Base-by-base conservation (phyloP, 169 alveolate genomes). In the Plasmodium gallinaceum region DNA sequence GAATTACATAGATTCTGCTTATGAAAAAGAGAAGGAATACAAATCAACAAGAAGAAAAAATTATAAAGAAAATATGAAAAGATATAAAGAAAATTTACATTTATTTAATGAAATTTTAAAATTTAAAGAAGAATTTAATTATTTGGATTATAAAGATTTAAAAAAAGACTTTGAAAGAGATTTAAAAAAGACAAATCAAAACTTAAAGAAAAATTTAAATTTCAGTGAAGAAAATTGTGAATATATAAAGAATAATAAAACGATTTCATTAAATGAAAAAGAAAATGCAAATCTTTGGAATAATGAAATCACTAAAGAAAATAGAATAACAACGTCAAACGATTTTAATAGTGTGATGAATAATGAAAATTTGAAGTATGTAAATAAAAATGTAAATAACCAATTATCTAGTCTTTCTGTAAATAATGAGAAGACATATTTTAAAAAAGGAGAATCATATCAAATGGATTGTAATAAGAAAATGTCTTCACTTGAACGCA, bases 101-200 rank as follows among this genome's bases (percentile, higher is more conserved):
- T 65, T 78, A 65, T 78, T 78, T 65, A 64, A 78, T 43, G 64
- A 78, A 64, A 10, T 78, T 52, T 51, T 78, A 78, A 78, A 65
- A 58, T 69, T 64, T 45, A 78, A 78, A 64, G 69, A 69, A n/a
- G 51, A 78, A 45, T 52, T 78, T 12, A 45, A 43, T 69, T 39
- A 78, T 65, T 43, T 24, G 24, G 45, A 75, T 45, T 46, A 66
- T 6, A 48, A 78, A 42, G 51, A n/a, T 12, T 8, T 26, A 54
- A 45, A 12, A 14, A 69, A 64, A 65, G 62, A 42, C 12, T 57
- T 18, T 46, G 57, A 22, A 5, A 20, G n/a, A 52, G 8, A 12
- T 0, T 24, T 39, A 73, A 24, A n/a, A 51, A 26, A 9, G n/a
- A 2, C 2, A 1, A 43, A 26, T 10, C 14, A 0, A 20, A n/a